Percentiles rank a stretch among this genome's conserved stretches.
Evolutionary conservation across 805 yeast genomes (phyloP).

Genomic region (Saturnispora sekii): DNA sequence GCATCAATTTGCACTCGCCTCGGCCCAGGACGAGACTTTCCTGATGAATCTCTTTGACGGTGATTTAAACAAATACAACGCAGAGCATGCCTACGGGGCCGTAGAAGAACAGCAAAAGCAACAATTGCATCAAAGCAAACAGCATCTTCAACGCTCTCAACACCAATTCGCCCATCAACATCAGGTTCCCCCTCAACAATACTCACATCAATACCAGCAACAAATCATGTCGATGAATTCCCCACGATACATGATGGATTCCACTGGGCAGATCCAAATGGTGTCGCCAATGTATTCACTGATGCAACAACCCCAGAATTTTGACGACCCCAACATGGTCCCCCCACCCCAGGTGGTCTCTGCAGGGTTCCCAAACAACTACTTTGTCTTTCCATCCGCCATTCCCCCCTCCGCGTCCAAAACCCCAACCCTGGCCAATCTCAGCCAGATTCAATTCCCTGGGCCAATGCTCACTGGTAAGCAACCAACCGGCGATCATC

Average conservation of each 20-base stretch:
- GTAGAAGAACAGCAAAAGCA: background rate
- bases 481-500: background rate
- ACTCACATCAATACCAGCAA: background rate
- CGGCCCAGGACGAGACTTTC: slow-evolving; percentile 6
- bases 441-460: background rate
- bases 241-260: background rate
- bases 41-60: slow-evolving; percentile 2
- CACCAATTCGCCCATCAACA: background rate
- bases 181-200: background rate
- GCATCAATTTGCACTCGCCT: slow-evolving; percentile 6
- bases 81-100: background rate
- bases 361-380: slow-evolving; percentile 2
- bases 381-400: background rate
- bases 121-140: background rate
- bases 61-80: background rate
- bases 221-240: background rate
- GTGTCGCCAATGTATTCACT: background rate
- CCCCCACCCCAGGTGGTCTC: slow-evolving; percentile 1
- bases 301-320: background rate
- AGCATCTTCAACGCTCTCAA: slow-evolving; percentile 1
- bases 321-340: background rate
- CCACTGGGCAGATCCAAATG: background rate
- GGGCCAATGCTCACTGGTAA: background rate
- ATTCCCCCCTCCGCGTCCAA: background rate
- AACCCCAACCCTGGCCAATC: background rate